phyloP scores from a whole-genome alignment of 495 filamentous ascomycete species.

The Apodospora peruviana region DNA sequence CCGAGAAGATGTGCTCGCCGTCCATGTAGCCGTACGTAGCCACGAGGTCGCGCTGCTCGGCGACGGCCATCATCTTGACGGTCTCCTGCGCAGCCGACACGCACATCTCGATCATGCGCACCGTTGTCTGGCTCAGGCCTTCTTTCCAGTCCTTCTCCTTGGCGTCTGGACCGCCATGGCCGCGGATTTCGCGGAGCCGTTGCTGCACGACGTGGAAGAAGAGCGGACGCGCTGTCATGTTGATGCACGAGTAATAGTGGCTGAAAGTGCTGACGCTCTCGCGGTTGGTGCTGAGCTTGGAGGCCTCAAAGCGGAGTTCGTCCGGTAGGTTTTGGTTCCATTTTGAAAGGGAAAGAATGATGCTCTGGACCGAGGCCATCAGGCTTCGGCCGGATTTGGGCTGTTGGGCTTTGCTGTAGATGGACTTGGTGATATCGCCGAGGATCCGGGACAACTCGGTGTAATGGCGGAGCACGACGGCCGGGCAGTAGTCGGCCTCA shows the following conservation, averaged over 20 bases:
- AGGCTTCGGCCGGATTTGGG: conserved; percentile 38
- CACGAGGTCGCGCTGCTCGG: conserved; percentile 39
- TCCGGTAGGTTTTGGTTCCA: conserved; percentile 39
- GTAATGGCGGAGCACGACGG: conserved; percentile 42
- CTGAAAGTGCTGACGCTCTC: conserved; percentile 43
- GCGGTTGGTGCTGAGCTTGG: conserved; percentile 33
- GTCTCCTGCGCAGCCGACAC: conserved; percentile 43
- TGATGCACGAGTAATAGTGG: conserved; percentile 48
- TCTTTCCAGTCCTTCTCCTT: conserved; percentile 36
- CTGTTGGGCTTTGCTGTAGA: conserved; percentile 36
- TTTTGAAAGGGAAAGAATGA: conserved; percentile 35
- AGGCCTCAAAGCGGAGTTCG: conserved; percentile 39
- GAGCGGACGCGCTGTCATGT: conserved; percentile 45
- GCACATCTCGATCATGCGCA: conserved; percentile 44
- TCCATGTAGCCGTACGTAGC: conserved; percentile 50
- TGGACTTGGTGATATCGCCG: conserved; percentile 39
- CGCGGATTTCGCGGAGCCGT: conserved; percentile 25
- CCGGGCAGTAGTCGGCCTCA: conserved; percentile 33
- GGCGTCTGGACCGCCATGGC: background rate
- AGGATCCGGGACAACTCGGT: conserved; percentile 42
- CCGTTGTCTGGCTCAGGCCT: conserved; percentile 34
- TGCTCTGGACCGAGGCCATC: conserved; percentile 40
- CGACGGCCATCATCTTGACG: conserved; percentile 41
- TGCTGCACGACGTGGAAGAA: conserved; percentile 46
- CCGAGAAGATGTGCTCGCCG: conserved; percentile 44